These are phyloP conservation scores for Linnemannia schmuckeri DNA, from an alignment of 192 early-diverging fungal species.

Conservation along the genomic window DNA sequence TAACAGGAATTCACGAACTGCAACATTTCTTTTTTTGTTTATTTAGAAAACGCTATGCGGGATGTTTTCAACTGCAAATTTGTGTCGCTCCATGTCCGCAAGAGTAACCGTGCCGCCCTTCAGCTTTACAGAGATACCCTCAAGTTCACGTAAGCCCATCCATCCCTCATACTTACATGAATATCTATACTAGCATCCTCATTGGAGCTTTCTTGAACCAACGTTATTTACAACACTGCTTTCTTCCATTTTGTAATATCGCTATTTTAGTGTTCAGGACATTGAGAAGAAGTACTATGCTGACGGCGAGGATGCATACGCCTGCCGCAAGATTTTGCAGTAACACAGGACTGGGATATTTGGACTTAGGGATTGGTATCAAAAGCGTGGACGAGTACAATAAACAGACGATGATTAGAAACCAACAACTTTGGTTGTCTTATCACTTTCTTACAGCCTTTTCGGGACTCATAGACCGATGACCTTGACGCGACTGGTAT, in stretches of 20 bases:
- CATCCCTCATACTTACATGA: no score
- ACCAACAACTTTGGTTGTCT: not conserved
- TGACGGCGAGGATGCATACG: conserved; percentile 94
- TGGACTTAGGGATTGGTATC: not conserved
- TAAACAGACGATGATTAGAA: not conserved
- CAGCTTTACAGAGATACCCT: conserved; percentile 93
- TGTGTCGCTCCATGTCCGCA: conserved; percentile 95
- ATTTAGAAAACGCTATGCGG: conserved; percentile 79
- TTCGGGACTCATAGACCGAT: no score
- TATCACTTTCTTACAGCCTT: no score
- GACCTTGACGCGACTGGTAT: no score
- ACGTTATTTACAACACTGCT: not conserved
- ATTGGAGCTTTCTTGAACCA: not conserved
- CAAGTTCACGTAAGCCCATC: conserved; percentile 77
- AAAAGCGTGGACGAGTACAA: not conserved
- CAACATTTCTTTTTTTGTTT: not conserved
- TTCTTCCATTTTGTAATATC: not conserved
- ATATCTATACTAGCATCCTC: not conserved
- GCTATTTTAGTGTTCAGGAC: conserved; percentile 74
- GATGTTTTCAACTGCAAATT: conserved; percentile 89
- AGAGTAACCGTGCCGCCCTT: conserved; percentile 94
- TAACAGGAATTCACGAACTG: not conserved
- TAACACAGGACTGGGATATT: not conserved
- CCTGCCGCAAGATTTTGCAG: conserved; percentile 69
- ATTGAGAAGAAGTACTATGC: conserved; percentile 98